Base-by-base conservation (phyloP, 345 rosid species). In the Aquilaria yunnanensis region DNA sequence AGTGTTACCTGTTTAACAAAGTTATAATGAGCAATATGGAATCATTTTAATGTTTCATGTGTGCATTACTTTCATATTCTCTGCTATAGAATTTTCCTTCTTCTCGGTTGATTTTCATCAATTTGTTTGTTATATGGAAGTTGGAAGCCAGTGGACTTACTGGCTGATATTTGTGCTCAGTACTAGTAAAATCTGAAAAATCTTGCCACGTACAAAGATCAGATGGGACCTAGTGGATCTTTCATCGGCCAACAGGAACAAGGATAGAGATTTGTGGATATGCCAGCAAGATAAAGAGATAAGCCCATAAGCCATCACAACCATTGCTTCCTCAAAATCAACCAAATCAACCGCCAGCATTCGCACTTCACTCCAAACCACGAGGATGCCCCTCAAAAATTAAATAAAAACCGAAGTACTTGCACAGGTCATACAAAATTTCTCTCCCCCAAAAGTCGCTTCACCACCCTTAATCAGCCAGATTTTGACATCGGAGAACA, bases 261-360 rank as follows among this genome's bases (percentile, higher is more conserved):
- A 64, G 71, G 81, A 70, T 73, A 72, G 32, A 62, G 81, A 80
- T 85, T 59, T 74, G 31, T 49, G 62, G 96, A 91, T 84, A 80
- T 76, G 65, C 77, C 69, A 53, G 55, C 13, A 31, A 46, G 86
- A 85, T 85, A 74, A 78, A 59, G 49, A 34, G 81, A 78, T 81
- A 81, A 78, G 80, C 61, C 58, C 77, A 31, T 47, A 45, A 10
- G 59, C 16, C 59, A 74, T 70, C 30, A 62, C 67, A 14, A 33
- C 73, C 83, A 66, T 67, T 46, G 59, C 77, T 63, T 73, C 68
- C 46, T 11, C 6, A 63, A 60, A 53, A 75, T 65, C 69, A 57
- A 41, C 32, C 10, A n/a, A 60, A 56, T 37, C 70, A 65, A 67
- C 75, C 52, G 56, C 55, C 70, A 13, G 46, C 9, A 43, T 62